Base-by-base conservation (phyloP, 164 flowering plant genomes). In the Euptelea pleiosperma region DNA sequence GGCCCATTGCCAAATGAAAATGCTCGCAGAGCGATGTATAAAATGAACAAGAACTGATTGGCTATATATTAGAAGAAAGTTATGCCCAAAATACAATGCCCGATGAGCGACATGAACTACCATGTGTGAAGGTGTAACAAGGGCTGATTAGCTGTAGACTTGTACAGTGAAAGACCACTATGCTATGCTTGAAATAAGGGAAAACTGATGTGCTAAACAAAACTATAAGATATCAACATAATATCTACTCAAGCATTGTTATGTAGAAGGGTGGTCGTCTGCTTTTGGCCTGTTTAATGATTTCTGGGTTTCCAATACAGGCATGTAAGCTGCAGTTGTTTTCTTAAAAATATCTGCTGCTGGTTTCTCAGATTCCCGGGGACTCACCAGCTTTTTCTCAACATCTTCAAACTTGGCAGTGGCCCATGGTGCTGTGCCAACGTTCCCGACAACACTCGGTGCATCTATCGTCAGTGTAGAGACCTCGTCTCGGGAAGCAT, bases 321-420 rank as follows among this genome's bases (percentile, higher is more conserved):
- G 89, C 61, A 76, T 70, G 48, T 58, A 71, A 19, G 84, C 68
- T 49, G 77, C 77, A 25, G 75, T 75, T 44, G 77, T 43, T 62
- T 81, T 83, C 77, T 79, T 78, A 24, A 75, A 36, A 37, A 62
- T 57, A 35, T 85, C 87, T 18, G 50, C 54, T 2, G 68, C 50
- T 1, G 78, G 33, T 58, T 78, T 78, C 44, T 81, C 84, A 26
- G 84, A 24, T 64, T 79, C 87, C 18, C 82, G 81, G 12, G 96
- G 98, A 44, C 91, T 89, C 19, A 63, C 57, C 57, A 89, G 49
- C 57, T 63, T 77, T 72, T 83, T 87, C 79, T 89, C 90, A 7
- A 80, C 77, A 18, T 65, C 82, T 66, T 87, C 96, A 50, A 85
- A 84, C 70, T 92, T 92, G n/a, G 89, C 79, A 15, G 97, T 87